These are phyloP conservation scores for Pyrenochaeta sp. DNA, from an alignment of 2,329 filamentous ascomycete genomes.

Conservation along the genomic window DNA sequence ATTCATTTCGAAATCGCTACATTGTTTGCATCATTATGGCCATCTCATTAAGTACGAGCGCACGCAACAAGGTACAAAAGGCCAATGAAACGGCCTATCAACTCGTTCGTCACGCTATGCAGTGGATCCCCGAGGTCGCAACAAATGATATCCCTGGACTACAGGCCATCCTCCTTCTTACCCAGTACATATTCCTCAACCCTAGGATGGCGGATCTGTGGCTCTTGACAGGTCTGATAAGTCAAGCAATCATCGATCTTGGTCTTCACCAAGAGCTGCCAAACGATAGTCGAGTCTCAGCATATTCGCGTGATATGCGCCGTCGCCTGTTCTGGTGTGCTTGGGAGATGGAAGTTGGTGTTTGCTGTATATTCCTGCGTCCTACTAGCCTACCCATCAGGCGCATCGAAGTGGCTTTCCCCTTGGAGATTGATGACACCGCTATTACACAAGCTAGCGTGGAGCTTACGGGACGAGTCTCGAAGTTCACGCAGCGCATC, in stretches of 20 bases:
- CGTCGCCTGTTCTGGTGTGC: slow-evolving; percentile 49
- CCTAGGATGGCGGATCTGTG: slow-evolving; percentile 48
- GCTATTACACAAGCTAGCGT: slow-evolving; percentile 40
- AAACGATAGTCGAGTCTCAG: slow-evolving; percentile 32
- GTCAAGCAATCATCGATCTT: slow-evolving; percentile 47
- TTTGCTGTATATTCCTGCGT: slow-evolving; percentile 44
- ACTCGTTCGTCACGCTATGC: slow-evolving; percentile 46
- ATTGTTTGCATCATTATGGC: slow-evolving; percentile 50
- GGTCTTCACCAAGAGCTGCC: slow-evolving; percentile 49
- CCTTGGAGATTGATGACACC: slow-evolving; percentile 45
- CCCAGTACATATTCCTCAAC: slow-evolving; percentile 48
- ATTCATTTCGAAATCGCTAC: slow-evolving; percentile 42
- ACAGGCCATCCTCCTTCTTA: slow-evolving; percentile 46
- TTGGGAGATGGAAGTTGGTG: slow-evolving; percentile 50
- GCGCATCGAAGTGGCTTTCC: slow-evolving; percentile 41
- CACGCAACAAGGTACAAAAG: slow-evolving; percentile 42
- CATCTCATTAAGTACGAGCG: slow-evolving; percentile 46
- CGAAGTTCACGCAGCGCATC: slow-evolving; percentile 46
- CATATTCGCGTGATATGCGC: slow-evolving; percentile 48
- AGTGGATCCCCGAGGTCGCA: slow-evolving; percentile 46
- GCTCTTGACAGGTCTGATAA: slow-evolving; percentile 48
- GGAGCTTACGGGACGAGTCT: slow-evolving; percentile 36
- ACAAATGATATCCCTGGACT: slow-evolving; percentile 47
- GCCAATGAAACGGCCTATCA: slow-evolving; percentile 44
- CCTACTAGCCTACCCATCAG: slow-evolving; percentile 43